Evolutionary conservation across 2,329 filamentous ascomycete genomes (phyloP).

Genomic region (Colletotrichum echinochloae): DNA sequence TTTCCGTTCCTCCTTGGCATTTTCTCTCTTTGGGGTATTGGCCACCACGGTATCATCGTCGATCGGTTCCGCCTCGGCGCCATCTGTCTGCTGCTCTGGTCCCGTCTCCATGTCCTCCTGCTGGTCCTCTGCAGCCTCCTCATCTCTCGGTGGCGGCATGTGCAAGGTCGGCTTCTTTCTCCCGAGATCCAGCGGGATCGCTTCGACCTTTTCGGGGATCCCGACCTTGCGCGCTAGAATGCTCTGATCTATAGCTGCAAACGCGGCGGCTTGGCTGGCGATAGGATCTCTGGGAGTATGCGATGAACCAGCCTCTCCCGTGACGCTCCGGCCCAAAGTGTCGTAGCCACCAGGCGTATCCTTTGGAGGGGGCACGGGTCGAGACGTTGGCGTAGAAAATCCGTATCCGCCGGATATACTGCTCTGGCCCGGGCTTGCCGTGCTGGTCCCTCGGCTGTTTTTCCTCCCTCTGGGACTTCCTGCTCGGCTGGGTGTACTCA

Average conservation of each 20-base stretch:
- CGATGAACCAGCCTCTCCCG: constrained; percentile 40
- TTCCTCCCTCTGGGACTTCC: constrained; percentile 63
- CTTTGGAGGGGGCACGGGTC: constrained; percentile 55
- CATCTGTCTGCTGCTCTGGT: constrained; percentile 41
- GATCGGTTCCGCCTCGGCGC: constrained; percentile 38
- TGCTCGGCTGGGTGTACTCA: constrained; percentile 65
- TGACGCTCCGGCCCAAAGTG: constrained; percentile 49
- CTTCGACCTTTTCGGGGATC: constrained; percentile 57
- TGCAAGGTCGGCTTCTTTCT: constrained; percentile 46
- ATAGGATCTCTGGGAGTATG: constrained; percentile 47
- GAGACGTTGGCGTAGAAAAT: constrained; percentile 50
- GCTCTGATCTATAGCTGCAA: constrained; percentile 73
- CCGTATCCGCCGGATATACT: constrained; percentile 46
- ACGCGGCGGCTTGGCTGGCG: constrained; percentile 67
- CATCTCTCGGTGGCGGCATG: constrained; percentile 41
- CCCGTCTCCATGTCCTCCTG: constrained; percentile 45
- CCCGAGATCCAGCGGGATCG: constrained; percentile 62
- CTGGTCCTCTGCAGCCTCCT: constrained; percentile 45
- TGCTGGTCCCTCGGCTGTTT: constrained; percentile 53
- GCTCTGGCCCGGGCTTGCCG: constrained; percentile 49
- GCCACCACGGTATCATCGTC: constrained; percentile 43
- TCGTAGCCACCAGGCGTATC: constrained; percentile 56
- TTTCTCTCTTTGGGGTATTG: constrained; percentile 45
- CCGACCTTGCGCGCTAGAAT: constrained; percentile 68
- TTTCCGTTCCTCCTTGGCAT: constrained; percentile 50